A percentile compares a stretch with the other conserved stretches of the same genome.
Conservation (phyloP, 345 rosid species). For the Turnera subulata region DNA sequence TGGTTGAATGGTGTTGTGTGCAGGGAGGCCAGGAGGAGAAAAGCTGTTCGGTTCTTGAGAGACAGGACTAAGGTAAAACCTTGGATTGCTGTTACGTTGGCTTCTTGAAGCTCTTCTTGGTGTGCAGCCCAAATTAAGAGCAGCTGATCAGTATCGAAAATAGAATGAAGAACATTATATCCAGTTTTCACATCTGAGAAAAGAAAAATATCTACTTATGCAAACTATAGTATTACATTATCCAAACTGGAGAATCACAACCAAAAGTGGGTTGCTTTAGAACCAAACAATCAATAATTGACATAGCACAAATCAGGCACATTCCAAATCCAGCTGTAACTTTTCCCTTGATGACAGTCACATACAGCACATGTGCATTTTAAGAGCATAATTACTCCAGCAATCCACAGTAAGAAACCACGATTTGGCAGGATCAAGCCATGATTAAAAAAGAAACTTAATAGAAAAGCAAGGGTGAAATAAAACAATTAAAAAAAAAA, state of each 20-base stretch:
- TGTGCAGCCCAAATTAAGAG: conserved; percentile 63
- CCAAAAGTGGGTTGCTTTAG: not conserved
- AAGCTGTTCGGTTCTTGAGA: conserved; percentile 22
- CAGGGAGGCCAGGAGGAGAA: conserved; percentile 4
- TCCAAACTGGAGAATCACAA: not conserved
- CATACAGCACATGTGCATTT: too few species aligned
- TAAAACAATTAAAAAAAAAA: conserved; percentile 8
- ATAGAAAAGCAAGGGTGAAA: not conserved
- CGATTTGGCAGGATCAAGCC: too few species aligned
- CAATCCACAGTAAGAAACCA: too few species aligned
- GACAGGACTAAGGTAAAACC: conserved; percentile 41
- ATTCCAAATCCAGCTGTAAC: too few species aligned
- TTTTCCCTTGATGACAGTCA: too few species aligned
- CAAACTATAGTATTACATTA: not conserved
- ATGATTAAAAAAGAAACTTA: too few species aligned
- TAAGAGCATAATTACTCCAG: too few species aligned
- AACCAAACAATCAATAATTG: too few species aligned
- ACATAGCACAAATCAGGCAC: too few species aligned
- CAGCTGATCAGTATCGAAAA: conserved; percentile 44
- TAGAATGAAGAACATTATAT: not conserved
- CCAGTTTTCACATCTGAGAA: not conserved
- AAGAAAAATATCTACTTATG: not conserved
- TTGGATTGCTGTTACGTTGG: conserved; percentile 43
- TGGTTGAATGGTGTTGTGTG: conserved; percentile 6
- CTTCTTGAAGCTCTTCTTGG: conserved; percentile 58